phyloP scores from a whole-genome alignment of 164 flowering plant genomes.

The Cinnamomum micranthum region DNA sequence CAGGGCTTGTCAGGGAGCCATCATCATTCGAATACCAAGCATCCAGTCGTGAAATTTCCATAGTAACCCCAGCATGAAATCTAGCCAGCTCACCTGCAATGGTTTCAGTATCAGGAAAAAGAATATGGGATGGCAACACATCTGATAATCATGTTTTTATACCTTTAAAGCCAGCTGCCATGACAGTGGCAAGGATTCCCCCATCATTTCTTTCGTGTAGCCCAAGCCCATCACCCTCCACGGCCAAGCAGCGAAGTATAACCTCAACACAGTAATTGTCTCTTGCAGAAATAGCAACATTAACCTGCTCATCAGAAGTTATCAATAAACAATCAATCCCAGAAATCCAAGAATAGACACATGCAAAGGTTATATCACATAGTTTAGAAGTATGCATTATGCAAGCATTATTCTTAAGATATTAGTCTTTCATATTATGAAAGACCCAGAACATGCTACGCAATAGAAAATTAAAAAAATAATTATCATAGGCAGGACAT shows the following conservation, averaged over 20 bases:
- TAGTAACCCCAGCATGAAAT: slow-evolving; percentile 85
- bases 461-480: no score
- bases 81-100: slow-evolving; percentile 77
- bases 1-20: slow-evolving; percentile 64
- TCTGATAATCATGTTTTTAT: slow-evolving; percentile 1
- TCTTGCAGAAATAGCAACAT: slow-evolving; percentile 54
- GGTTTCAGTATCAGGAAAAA: slow-evolving; percentile 3
- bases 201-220: slow-evolving; percentile 62
- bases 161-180: slow-evolving; percentile 98
- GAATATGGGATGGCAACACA: neutral
- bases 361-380: no score
- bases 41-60: slow-evolving; percentile 91
- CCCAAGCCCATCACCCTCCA: slow-evolving; percentile 82
- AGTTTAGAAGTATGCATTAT: no score
- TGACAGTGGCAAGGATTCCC: slow-evolving; percentile 73
- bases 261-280: slow-evolving; percentile 74
- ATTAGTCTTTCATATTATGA: neutral
- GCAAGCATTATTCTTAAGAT: no score
- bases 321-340: slow-evolving; percentile 4
- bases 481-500: neutral
- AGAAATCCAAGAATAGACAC: neutral
- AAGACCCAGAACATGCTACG: neutral
- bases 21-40: slow-evolving; percentile 80
- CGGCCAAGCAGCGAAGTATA: slow-evolving; percentile 78
- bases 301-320: slow-evolving; percentile 42